phyloP scores from a whole-genome alignment of 495 filamentous ascomycete species.

The Lasiosphaeris hirsuta region DNA sequence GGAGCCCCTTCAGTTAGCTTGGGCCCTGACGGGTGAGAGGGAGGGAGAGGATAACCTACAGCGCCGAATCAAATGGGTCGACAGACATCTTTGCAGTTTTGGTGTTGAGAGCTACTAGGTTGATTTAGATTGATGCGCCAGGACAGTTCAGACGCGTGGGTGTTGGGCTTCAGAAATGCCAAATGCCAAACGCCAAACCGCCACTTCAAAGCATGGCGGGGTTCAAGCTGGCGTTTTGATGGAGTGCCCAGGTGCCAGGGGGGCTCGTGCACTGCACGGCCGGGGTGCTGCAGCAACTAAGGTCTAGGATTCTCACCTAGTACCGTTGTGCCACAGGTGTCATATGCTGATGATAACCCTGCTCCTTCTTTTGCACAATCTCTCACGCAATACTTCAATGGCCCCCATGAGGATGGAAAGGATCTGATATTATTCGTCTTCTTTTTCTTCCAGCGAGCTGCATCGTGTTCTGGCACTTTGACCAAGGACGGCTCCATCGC shows the following conservation, averaged over 20 bases:
- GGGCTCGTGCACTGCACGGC: conserved; percentile 11
- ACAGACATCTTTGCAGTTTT: conserved; percentile 37
- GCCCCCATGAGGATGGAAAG: too few species aligned
- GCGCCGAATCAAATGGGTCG: conserved; percentile 75
- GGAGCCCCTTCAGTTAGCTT: conserved; percentile 1
- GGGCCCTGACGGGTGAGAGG: conserved; percentile 4
- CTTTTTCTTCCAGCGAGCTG: too few species aligned
- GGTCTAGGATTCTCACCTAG: too few species aligned
- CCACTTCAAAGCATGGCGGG: conserved; percentile 2
- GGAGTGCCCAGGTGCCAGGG: conserved; percentile 1
- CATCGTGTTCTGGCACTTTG: too few species aligned
- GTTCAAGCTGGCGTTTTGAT: neutral
- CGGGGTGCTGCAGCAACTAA: neutral
- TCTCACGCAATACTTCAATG: neutral
- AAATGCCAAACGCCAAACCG: neutral
- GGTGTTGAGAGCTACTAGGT: neutral
- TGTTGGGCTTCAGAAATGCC: too few species aligned
- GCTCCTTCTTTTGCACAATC: neutral
- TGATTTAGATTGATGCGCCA: too few species aligned
- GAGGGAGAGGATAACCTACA: conserved; percentile 51
- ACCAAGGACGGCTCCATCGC: too few species aligned
- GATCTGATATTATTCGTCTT: too few species aligned
- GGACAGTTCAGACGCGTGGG: too few species aligned
- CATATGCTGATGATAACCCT: too few species aligned
- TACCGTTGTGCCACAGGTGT: too few species aligned